Evolutionary conservation across 768 basidiomycete species (phyloP).

Genomic region (Suillus paluster): DNA sequence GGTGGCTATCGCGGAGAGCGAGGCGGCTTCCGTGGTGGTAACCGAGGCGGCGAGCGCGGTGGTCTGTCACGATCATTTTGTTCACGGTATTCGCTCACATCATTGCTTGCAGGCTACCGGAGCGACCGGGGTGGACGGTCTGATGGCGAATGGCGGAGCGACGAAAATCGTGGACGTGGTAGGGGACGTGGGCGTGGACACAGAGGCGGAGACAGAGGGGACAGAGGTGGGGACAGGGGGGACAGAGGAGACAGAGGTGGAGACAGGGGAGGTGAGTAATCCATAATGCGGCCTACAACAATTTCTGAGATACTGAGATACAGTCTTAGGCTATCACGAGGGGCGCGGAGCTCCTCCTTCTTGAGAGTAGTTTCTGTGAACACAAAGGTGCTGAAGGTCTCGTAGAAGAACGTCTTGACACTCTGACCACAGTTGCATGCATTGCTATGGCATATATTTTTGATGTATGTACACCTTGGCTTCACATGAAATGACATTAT

Average conservation of each 20-base stretch:
- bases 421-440: background rate
- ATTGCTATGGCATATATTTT: constrained; percentile 8
- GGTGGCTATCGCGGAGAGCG: constrained; percentile 40
- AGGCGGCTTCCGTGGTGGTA: constrained; percentile 42
- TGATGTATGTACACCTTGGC: constrained; percentile 13
- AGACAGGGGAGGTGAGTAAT: constrained; percentile 34
- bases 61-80: constrained; percentile 3
- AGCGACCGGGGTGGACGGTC: constrained; percentile 19
- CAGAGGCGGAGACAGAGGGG: constrained; percentile 24
- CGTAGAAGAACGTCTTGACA: constrained; percentile 12
- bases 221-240: constrained; percentile 25
- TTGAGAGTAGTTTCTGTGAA: constrained; percentile 6
- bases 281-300: background rate
- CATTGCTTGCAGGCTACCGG: constrained; percentile 19
- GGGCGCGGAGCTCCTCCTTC: constrained; percentile 22
- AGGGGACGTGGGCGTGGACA: constrained; percentile 51
- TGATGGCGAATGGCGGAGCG: constrained; percentile 54
- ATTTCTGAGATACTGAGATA: constrained; percentile 8
- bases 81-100: constrained; percentile 2
- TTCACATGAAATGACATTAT: constrained; percentile 11
- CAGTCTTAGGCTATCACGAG: constrained; percentile 25
- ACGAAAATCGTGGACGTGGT: constrained; percentile 45
- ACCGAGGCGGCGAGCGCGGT: constrained; percentile 40
- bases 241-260: constrained; percentile 42
- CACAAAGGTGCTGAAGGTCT: constrained; percentile 1